A percentile compares a stretch with the other conserved stretches of the same genome.
phyloP scores from a whole-genome alignment of 768 basidiomycete species.

The Rickenella mellea region DNA sequence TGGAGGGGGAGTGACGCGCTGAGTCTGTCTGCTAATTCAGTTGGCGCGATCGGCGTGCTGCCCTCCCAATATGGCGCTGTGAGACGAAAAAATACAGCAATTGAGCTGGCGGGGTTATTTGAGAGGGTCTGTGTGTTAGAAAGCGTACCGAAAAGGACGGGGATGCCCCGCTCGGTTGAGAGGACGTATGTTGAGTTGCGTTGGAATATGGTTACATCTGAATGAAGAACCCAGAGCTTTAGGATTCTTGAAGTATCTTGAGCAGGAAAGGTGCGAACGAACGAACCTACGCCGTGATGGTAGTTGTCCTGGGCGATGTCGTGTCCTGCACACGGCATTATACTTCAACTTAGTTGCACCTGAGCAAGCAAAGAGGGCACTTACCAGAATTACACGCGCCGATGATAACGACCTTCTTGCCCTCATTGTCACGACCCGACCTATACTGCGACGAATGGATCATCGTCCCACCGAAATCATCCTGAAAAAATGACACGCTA shows the following conservation, averaged over 20 bases:
- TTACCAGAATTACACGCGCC: no score
- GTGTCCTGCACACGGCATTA: conserved; percentile 30
- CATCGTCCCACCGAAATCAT: conserved; percentile 21
- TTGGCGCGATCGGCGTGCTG: conserved; percentile 26
- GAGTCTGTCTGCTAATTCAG: conserved; percentile 45
- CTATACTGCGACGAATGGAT: conserved; percentile 21
- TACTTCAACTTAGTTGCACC: no score
- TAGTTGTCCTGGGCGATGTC: conserved; percentile 42
- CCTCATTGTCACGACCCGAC: conserved; percentile 15
- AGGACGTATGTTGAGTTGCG: conserved; percentile 41
- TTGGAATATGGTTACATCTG: conserved; percentile 53
- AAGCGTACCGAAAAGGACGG: conserved; percentile 9
- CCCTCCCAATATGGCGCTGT: conserved; percentile 33
- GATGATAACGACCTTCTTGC: conserved; percentile 27
- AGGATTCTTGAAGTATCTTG: not conserved
- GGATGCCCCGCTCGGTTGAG: conserved; percentile 27
- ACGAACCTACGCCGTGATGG: conserved; percentile 34
- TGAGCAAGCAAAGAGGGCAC: no score
- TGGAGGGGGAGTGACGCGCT: conserved; percentile 34
- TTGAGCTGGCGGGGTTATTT: not conserved
- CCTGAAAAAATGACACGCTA: conserved; percentile 3
- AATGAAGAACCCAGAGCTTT: not conserved
- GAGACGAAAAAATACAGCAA: not conserved
- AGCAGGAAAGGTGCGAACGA: not conserved
- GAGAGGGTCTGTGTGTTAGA: conserved; percentile 15